A percentile compares a stretch with the other conserved stretches of the same genome.
Conservation (phyloP, 352 stramenopile genomes). For the Hyaloperonospora arabidopsidis region DNA sequence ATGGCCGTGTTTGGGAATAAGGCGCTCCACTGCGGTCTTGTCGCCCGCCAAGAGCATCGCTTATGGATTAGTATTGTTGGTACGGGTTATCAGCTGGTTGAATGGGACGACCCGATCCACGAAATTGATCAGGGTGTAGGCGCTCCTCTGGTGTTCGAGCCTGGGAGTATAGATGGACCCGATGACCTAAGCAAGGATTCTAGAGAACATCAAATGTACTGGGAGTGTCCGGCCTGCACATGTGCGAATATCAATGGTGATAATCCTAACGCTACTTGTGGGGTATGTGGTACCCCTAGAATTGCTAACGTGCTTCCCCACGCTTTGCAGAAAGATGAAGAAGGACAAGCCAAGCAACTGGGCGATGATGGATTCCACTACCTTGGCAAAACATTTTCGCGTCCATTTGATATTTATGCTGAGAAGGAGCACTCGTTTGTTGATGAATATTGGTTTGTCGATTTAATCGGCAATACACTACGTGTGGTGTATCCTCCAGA, state of each 20-base stretch:
- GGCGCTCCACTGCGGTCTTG: constrained; percentile 82
- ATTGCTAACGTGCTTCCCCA: constrained; percentile 20
- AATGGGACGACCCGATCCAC: constrained; percentile 80
- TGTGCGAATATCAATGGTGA: constrained; percentile 85
- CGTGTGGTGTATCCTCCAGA: constrained; percentile 64
- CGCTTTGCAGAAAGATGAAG: constrained; percentile 8
- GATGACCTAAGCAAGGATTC: constrained; percentile 12
- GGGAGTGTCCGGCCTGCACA: constrained; percentile 77
- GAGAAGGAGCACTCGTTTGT: constrained; percentile 61
- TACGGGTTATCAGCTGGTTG: constrained; percentile 79
- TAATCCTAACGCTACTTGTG: constrained; percentile 62
- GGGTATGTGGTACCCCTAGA: constrained; percentile 64
- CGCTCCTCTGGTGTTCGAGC: constrained; percentile 43
- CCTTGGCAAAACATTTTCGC: constrained; percentile 50
- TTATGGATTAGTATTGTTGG: constrained; percentile 86
- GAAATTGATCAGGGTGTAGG: constrained; percentile 78
- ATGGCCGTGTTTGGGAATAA: constrained; percentile 78
- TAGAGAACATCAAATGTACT: constrained; percentile 82
- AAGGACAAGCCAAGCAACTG: constrained; percentile 24
- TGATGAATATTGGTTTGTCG: constrained; percentile 67
- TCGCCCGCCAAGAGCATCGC: constrained; percentile 77
- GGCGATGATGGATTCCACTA: constrained; percentile 49
- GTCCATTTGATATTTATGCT: constrained; percentile 71
- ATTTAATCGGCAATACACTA: constrained; percentile 54
- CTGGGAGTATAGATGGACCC: constrained; percentile 6